Base-by-base conservation (phyloP, 176 grass and related monocot species). In the Carex cristatella region DNA sequence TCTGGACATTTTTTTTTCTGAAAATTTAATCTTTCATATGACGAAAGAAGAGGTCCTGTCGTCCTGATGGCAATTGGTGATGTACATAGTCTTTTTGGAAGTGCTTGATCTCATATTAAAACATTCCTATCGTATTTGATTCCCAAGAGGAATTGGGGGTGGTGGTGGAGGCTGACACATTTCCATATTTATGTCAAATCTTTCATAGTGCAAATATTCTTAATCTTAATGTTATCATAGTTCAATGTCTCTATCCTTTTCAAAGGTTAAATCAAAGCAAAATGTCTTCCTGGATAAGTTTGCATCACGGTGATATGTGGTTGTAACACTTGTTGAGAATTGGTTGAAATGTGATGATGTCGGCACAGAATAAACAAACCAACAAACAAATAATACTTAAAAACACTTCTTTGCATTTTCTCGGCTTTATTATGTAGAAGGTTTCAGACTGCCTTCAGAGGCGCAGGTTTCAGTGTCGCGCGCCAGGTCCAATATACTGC, bases 111-210 rank as follows among this genome's bases (percentile, higher is more conserved):
- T 33, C 49, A 77, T 55, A 51, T 9, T 28, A 78, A 33, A 57
- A 32, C 51, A 78, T 57, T 78, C 51, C 30, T 33, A 78, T 32
- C 5, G 11, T 18, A 65, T 81, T 81, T 49, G 79, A 81, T 81
- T 81, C 79, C 14, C 42, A 2, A 15, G 69, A 66, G 4, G 63
- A 69, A 51, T 53, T 19, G 10, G 15, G 11, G 18, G 2, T n/a
- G 28, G 18, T 32, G 27, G 67, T 48, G 68, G 61, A 68, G 78
- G 75, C 61, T 80, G 48, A 65, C 49, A 18, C 80, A 84, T 58
- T 58, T 38, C 12, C 79, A 27, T 66, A 61, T 80, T 85, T 63
- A 73, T 48, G 87, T 88, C 87, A 85, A 88, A 85, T 88, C 87
- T 60, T 58, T 69, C 42, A 15, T 55, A 16, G 40, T 83, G 80